Conservation (phyloP, 441 rosid genomes). For the Cnidoscolus chayamansa region DNA sequence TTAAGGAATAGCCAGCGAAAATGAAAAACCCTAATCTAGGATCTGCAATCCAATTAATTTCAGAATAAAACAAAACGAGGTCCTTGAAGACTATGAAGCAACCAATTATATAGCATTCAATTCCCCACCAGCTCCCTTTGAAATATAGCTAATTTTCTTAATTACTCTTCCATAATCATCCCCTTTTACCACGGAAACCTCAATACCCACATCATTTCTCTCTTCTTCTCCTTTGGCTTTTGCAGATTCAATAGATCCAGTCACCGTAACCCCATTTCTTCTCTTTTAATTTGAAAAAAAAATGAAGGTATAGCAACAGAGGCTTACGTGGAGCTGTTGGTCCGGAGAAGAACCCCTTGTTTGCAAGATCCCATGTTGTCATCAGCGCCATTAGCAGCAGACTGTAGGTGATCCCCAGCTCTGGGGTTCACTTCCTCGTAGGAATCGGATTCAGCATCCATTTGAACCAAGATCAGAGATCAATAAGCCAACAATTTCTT, state of each 20-base stretch:
- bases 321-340: slow-evolving; percentile 9
- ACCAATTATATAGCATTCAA: background rate
- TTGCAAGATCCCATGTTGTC: slow-evolving; percentile 8
- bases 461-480: slow-evolving; percentile 12
- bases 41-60: background rate
- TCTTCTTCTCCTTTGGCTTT: background rate
- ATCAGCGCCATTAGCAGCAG: background rate
- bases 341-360: background rate
- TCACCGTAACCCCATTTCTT: background rate
- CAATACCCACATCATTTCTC: background rate
- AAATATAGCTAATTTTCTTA: background rate
- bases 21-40: background rate
- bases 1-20: background rate
- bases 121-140: background rate
- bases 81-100: background rate
- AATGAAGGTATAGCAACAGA: background rate
- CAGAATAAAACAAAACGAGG: background rate
- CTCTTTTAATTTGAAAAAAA: too few species aligned
- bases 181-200: background rate
- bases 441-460: slow-evolving; percentile 27
- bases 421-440: slow-evolving; percentile 29
- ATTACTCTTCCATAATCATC: background rate
- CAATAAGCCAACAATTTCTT: background rate
- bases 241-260: slow-evolving; percentile 11
- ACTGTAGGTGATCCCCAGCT: slow-evolving; percentile 12